These are phyloP conservation scores for Barnettozyma vustinii DNA, from an alignment of 805 yeast species.

Conservation along the genomic window DNA sequence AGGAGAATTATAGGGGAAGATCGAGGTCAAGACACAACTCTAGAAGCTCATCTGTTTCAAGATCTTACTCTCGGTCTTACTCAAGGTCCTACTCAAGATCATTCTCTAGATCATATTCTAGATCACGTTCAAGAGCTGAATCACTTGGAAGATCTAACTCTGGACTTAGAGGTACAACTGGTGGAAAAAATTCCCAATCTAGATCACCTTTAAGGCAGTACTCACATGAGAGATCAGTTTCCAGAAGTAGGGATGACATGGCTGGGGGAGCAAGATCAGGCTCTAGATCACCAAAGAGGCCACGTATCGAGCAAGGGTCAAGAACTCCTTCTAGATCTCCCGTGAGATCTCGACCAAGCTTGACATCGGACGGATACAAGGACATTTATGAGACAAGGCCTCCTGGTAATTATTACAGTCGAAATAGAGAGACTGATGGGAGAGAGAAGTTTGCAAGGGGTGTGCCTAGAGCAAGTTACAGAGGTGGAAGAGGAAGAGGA, in stretches of 20 bases:
- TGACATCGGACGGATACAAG: not conserved
- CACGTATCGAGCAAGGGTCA: not conserved
- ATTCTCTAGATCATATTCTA: slow-evolving; percentile 16
- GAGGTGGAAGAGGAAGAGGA: not conserved
- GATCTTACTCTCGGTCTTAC: slow-evolving; percentile 15
- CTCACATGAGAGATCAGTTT: not conserved
- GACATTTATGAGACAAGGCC: too few species aligned
- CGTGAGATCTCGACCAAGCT: not conserved
- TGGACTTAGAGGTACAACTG: not conserved
- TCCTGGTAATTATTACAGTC: too few species aligned
- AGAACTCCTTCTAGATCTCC: not conserved
- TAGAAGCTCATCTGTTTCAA: slow-evolving; percentile 2
- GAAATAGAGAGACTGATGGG: not conserved
- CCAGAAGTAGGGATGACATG: not conserved
- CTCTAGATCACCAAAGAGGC: not conserved
- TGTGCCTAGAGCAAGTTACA: not conserved
- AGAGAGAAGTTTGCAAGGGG: not conserved
- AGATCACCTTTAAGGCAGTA: not conserved
- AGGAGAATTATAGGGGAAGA: not conserved
- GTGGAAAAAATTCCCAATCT: not conserved
- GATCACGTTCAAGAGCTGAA: slow-evolving; percentile 1
- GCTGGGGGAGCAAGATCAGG: not conserved
- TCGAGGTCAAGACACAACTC: not conserved
- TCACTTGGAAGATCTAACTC: not conserved
- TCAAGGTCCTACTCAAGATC: slow-evolving; percentile 25